These are phyloP conservation scores for Calonectria multiphialidica DNA, from an alignment of 2,329 filamentous ascomycete genomes.

Conservation along the genomic window DNA sequence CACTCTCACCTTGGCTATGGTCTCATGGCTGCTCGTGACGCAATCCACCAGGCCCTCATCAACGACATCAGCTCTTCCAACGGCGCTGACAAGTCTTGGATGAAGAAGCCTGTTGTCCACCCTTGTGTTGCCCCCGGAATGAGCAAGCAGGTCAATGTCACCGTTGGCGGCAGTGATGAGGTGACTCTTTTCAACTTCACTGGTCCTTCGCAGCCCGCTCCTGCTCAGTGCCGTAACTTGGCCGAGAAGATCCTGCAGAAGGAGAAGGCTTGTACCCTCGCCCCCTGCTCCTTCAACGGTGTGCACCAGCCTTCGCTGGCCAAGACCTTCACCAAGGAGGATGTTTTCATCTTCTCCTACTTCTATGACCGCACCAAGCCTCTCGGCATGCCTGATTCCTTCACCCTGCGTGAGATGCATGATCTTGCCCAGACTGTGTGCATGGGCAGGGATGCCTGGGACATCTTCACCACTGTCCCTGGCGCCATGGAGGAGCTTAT, in stretches of 20 bases:
- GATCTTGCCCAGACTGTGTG: slow-evolving; percentile 89
- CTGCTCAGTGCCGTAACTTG: slow-evolving; percentile 89
- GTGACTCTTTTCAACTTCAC: slow-evolving; percentile 84
- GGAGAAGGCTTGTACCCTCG: slow-evolving; percentile 82
- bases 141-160: slow-evolving; percentile 78
- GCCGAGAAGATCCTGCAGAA: slow-evolving; percentile 94
- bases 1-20: slow-evolving; percentile 98
- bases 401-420: slow-evolving; percentile 90
- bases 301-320: slow-evolving; percentile 92
- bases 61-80: slow-evolving; percentile 77
- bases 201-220: slow-evolving; percentile 79
- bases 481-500: slow-evolving; percentile 84
- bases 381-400: slow-evolving; percentile 98
- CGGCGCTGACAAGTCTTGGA: slow-evolving; percentile 73
- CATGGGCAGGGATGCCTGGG: slow-evolving; percentile 81
- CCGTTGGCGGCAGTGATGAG: slow-evolving; percentile 71
- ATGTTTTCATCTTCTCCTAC: slow-evolving; percentile 97
- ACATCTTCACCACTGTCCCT: slow-evolving; percentile 80
- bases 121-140: slow-evolving; percentile 89
- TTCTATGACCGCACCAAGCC: slow-evolving; percentile 96
- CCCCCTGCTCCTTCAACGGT: slow-evolving; percentile 98
- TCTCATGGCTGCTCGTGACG: slow-evolving; percentile 92
- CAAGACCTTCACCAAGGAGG: slow-evolving; percentile 92
- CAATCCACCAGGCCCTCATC: slow-evolving; percentile 83
- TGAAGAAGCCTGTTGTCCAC: slow-evolving; percentile 79